Percentiles rank a stretch among this genome's conserved stretches.
Evolutionary conservation across 257 asterid genomes (phyloP).

Genomic region (Ocimum tenuiflorum): DNA sequence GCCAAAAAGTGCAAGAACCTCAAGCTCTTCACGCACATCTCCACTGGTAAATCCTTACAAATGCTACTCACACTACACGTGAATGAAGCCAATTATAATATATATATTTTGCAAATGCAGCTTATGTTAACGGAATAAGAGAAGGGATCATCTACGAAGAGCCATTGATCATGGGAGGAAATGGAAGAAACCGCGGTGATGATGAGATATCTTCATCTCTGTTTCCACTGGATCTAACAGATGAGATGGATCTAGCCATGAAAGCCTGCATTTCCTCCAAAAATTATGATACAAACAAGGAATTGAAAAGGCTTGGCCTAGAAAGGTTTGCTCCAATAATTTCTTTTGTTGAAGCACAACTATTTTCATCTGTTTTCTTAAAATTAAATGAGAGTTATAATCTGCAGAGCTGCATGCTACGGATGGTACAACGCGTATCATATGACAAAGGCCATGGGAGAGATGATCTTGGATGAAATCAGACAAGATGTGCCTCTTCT

Average conservation of each 20-base stretch:
- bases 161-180: slow-evolving; percentile 25
- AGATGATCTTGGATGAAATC: slow-evolving; percentile 30
- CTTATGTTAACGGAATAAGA: slow-evolving; percentile 28
- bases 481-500: slow-evolving; percentile 29
- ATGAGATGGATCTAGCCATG: slow-evolving; percentile 26
- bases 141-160: slow-evolving; percentile 24
- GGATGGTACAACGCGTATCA: slow-evolving; percentile 37
- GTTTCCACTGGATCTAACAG: slow-evolving; percentile 20
- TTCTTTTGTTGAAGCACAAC: background rate
- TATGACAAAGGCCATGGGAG: slow-evolving; percentile 44
- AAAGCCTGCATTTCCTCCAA: slow-evolving; percentile 9
- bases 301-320: slow-evolving; percentile 24
- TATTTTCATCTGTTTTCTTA: too few relatives aligned
- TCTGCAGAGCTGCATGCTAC: slow-evolving; percentile 24
- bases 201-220: background rate
- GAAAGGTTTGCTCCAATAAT: slow-evolving; percentile 24
- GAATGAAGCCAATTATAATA: background rate
- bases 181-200: slow-evolving; percentile 13
- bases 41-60: slow-evolving; percentile 21
- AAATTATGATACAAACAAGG: background rate
- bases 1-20: slow-evolving; percentile 43
- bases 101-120: background rate
- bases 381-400: too few relatives aligned
- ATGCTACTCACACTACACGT: too few relatives aligned
- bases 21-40: slow-evolving; percentile 29